These are phyloP conservation scores for Colletotrichum gloeosporioides DNA, from an alignment of 2,329 filamentous ascomycete genomes.

Conservation along the genomic window DNA sequence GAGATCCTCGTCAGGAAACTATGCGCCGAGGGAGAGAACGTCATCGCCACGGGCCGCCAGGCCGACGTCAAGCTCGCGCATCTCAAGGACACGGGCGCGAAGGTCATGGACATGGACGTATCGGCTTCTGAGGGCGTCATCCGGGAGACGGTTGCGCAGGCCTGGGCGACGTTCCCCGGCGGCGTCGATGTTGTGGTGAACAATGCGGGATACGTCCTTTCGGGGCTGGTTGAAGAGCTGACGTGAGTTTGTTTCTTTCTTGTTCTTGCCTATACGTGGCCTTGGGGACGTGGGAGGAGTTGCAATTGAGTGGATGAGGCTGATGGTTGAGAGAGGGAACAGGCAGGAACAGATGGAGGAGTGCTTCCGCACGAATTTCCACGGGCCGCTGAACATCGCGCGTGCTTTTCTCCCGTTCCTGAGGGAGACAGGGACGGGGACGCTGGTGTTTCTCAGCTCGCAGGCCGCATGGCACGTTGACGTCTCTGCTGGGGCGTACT, in stretches of 20 bases:
- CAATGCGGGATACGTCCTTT: constrained; percentile 38
- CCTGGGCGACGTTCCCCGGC: constrained; percentile 11
- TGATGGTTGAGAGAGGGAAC: not conserved
- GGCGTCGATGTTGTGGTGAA: constrained; percentile 43
- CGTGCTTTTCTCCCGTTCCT: constrained; percentile 37
- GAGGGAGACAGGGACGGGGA: constrained; percentile 32
- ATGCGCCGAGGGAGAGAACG: constrained; percentile 40
- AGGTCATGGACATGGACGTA: constrained; percentile 1
- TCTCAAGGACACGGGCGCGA: constrained; percentile 26
- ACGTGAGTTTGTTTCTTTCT: not conserved
- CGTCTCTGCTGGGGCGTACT: constrained; percentile 34
- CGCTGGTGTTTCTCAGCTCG: constrained; percentile 39
- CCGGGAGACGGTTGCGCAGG: not conserved
- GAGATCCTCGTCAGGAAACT: constrained; percentile 40
- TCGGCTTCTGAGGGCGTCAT: not conserved
- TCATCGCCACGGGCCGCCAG: constrained; percentile 46
- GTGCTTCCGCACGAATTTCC: constrained; percentile 39
- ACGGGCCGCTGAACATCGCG: constrained; percentile 41
- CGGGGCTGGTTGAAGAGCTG: not conserved
- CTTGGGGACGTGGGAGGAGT: not conserved
- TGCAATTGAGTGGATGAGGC: not conserved
- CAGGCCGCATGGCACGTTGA: constrained; percentile 38
- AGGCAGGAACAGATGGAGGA: not conserved
- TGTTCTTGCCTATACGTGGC: not conserved
- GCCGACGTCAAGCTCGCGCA: constrained; percentile 36